Base-by-base conservation (phyloP, 257 asterid genomes). In the Solanum neorickii region DNA sequence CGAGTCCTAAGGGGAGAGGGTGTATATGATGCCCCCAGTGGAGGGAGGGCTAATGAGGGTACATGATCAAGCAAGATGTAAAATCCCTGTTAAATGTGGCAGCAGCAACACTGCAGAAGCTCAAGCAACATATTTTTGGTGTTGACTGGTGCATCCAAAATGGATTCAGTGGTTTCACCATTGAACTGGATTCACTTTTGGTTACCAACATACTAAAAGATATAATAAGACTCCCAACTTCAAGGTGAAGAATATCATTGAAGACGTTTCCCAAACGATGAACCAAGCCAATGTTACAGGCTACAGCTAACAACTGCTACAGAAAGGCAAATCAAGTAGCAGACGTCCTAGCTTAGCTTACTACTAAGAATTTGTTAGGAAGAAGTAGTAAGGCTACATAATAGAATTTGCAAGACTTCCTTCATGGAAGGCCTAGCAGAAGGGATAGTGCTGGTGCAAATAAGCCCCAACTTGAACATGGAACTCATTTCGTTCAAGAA, bases 401-500 rank as follows among this genome's bases (percentile, higher is more conserved):
- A 47, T 13, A 47, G 56, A 13, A 47, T 47, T 47, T 13, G 59
- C 83, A 41, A 65, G 15, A 93, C 93, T 80, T 96, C 97, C 73
- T 92, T 96, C 97, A 95, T 94, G 68, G 95, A 89, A 20, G 97
- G 98, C 90, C 98, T 91, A 69, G 90, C 89, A 18, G 91, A 83
- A 3, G 97, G 96, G n/a, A 90, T 29, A 29, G 93, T 83, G 21
- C 89, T 91, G 18, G 98, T 93, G 92, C 99, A 96, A 85, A 90
- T 88, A 37, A 96, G 91, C 86, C 97, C 99, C 31, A 95, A 88
- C 88, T 88, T 94, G 91, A 91, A 93, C 23, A 94, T 92, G 18
- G 74, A 83, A 16, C 56, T 66, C 91, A 93, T 92, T 33, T 92
- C 94, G 47, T 93, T 96, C 88, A 91, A 85, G 65, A 88, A 83